Base-by-base conservation (phyloP, 345 rosid genomes). In the Syzygium jambos region DNA sequence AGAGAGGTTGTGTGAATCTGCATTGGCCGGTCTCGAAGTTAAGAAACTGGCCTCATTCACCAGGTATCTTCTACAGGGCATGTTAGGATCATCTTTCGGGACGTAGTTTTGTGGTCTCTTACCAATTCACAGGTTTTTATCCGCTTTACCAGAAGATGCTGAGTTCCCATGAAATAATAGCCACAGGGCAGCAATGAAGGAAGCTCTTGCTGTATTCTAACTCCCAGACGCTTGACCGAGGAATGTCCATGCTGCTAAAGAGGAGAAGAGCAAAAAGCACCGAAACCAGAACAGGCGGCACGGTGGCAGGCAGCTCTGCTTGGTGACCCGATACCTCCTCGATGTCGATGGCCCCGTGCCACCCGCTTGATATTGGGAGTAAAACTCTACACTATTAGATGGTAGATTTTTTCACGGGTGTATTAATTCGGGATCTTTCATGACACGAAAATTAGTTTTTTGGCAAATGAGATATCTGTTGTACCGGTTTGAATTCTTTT, bases 21-120 rank as follows among this genome's bases (percentile, higher is more conserved):
- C 95, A 78, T 95, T 95, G 86, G 94, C 95, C 7, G 95, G 98
- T 92, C 97, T 96, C 88, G 97, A 93, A 92, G 97, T 99, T 38
- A 95, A 96, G 94, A 96, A 95, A 93, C 90, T 89, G 93, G 97
- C 94, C 88, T 96, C 99, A 22, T 96, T 98, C 90, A 96, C 99
- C 27, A 93, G 98, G 92, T 98, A 85, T 93, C 98, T 84, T 95
- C 98, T 46, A 94, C 98, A 38, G 95, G 95, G 87, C 98, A 94
- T 99, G 99, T 90, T 52, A 41, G 73, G 87, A 87, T 65, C 43
- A 63, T 86, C 19, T 57, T 85, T 30, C 1, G 0, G 22, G 43
- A 30, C 17, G 34, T 77, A 51, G 41, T 51, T 52, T 30, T 34
- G 6, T 4, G 80, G 4, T 34, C 25, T 19, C 80, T 34, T 73